Base-by-base conservation (phyloP, 1,139 yeast genomes). In the Yamadazyma trypodendri region DNA sequence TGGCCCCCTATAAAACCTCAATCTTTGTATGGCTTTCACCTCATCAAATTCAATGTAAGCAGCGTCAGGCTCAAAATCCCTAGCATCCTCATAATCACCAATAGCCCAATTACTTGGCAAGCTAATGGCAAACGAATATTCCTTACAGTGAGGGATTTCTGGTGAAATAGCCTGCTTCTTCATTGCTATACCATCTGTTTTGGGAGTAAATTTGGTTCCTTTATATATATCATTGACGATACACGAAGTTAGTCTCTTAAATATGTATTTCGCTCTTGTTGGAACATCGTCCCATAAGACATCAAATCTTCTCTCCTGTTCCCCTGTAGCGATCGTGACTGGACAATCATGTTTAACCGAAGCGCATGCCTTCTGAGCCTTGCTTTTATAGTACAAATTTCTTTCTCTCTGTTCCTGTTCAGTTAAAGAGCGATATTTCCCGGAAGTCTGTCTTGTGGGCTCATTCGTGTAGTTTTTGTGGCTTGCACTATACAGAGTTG, bases 1-100 rank as follows among this genome's bases (percentile, higher is more conserved):
- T 3, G 35, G 35, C 3, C 35, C 35, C 14, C 35, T 32, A 13
- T 18, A 32, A 16, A 17, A 32, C 20, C 28, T 32, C 14, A 4
- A 15, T 12, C 35, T 17, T 12, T n/a, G 4, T 10, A 32, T 20
- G 6, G 14, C 9, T 13, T 32, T 12, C 13, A 6, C 18, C 7
- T 14, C 24, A 8, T 25, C 31, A 11, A 25, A 13, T 6, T 13
- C 20, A 10, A 20, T 25, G 9, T 13, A 12, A 6, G 27, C 5
- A 8, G 35, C 24, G 6, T 20, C 20, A 6, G 24, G 17, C 10
- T 32, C 31, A 12, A 6, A 25, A 8, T 5, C 2, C 12, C 18
- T 15, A 3, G 31, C 35, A 4, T 15, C 16, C 7, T 20, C 31
- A 18, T 12, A 25, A 12, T 18, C 28, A 4, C 35, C 35, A 6